Evolutionary conservation across 2,329 filamentous ascomycete species (phyloP).

Genomic region (Chrysosphaeria jannelii): DNA sequence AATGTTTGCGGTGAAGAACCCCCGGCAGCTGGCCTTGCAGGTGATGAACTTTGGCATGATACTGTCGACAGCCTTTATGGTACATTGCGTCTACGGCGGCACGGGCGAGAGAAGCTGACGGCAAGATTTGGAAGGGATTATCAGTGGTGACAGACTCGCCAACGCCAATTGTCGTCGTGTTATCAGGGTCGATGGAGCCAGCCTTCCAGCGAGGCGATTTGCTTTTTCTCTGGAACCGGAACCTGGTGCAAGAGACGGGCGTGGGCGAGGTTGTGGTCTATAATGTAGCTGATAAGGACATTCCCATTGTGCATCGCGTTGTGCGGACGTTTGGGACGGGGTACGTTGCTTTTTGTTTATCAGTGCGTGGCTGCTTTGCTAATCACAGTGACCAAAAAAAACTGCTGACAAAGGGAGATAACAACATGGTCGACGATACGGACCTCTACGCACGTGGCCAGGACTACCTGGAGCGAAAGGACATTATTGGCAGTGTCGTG

Average conservation of each 20-base stretch:
- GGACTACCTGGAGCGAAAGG: constrained; percentile 57
- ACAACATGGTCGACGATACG: constrained; percentile 80
- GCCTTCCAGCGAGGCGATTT: constrained; percentile 55
- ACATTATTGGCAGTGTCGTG: constrained; percentile 73
- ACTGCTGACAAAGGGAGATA: constrained; percentile 90
- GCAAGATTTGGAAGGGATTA: constrained; percentile 59
- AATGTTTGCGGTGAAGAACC: constrained; percentile 39
- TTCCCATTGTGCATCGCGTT: constrained; percentile 86
- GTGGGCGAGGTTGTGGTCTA: constrained; percentile 25
- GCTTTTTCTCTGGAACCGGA: constrained; percentile 48
- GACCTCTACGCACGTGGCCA: constrained; percentile 57
- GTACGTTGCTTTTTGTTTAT: constrained; percentile 10
- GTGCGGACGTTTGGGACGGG: constrained; percentile 41
- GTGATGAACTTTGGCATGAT: constrained; percentile 76
- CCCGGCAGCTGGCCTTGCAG: constrained; percentile 54
- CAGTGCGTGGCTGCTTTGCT: neutral
- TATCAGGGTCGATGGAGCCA: constrained; percentile 61
- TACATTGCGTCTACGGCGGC: constrained; percentile 7
- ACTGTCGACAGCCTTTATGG: constrained; percentile 77
- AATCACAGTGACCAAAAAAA: constrained; percentile 22
- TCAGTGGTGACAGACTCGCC: constrained; percentile 48
- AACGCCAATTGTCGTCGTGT: constrained; percentile 56
- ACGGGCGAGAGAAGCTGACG: no score
- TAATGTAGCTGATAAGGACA: constrained; percentile 78
- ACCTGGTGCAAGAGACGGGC: constrained; percentile 21